Percentiles rank a stretch among this genome's conserved stretches.
phyloP scores from a whole-genome alignment of 176 grass and related monocot genomes.

The Zoysia japonica region DNA sequence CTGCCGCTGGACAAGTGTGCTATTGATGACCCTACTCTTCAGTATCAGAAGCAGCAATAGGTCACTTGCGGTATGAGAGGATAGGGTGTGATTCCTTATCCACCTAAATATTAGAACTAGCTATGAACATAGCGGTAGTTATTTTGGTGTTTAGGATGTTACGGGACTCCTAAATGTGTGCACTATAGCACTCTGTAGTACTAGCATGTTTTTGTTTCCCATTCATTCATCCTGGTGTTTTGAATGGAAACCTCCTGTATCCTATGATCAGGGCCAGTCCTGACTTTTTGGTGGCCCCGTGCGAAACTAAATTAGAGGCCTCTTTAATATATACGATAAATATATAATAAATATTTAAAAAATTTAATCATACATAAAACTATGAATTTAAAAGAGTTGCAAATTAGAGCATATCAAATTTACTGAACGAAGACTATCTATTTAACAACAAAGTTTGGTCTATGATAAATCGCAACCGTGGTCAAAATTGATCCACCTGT shows the following conservation, averaged over 20 bases:
- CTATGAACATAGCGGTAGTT: slow-evolving; percentile 29
- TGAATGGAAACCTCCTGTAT: slow-evolving; percentile 35
- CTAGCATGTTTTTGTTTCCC: slow-evolving; percentile 25
- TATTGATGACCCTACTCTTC: slow-evolving; percentile 31
- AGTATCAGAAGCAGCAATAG: slow-evolving; percentile 35
- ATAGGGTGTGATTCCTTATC: slow-evolving; percentile 35
- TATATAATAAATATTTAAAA: too few species aligned
- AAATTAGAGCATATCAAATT: too few species aligned
- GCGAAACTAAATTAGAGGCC: too few species aligned
- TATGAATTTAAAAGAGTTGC: too few species aligned
- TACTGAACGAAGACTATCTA: too few species aligned
- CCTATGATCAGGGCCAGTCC: not conserved
- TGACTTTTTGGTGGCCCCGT: too few species aligned
- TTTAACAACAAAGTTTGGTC: too few species aligned
- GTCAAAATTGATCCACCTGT: too few species aligned
- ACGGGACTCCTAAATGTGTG: slow-evolving; percentile 26
- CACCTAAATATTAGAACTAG: slow-evolving; percentile 25
- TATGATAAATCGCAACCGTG: too few species aligned
- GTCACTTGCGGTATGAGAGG: not conserved
- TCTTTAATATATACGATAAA: too few species aligned
- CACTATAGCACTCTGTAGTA: slow-evolving; percentile 2
- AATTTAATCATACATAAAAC: too few species aligned
- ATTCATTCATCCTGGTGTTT: slow-evolving; percentile 38
- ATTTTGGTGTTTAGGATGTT: slow-evolving; percentile 44
- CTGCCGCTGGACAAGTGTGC: slow-evolving; percentile 52